Evolutionary conservation across 1,284 basidiomycete genomes (phyloP), one percentile per base, ranked within the genome.

Genomic region (Ustilago sp.): DNA sequence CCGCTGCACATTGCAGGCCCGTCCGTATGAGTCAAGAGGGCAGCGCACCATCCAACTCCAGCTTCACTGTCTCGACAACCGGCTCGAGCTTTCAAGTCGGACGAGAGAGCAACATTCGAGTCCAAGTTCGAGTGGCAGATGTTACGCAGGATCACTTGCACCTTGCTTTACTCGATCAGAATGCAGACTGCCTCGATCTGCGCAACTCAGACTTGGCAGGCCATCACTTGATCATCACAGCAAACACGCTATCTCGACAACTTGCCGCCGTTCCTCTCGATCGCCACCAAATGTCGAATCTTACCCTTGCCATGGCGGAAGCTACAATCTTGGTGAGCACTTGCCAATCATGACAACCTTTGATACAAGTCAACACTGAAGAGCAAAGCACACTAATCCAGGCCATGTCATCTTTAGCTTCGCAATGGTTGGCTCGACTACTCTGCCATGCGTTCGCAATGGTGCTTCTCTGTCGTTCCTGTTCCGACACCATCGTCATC

Each of bases 341-440:
- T 3, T 4, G 8, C 15, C 47, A 19, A 47, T 17, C 31, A 0
- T 3, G 17, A n/a, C 38, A 5, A 38, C 43, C 38, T 47, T 23
- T 1, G 2, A 28, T 4, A 12, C 3, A 8, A 28, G 50, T 9
- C 28, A 23, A 31, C 23, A 13, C 11, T 28, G 23, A 28, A 28
- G 23, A 28, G 23, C 23, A 28, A 28, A 28, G 23, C 23, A 19
- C n/a, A 45, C 43, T 45, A 45, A 45, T 45, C 19, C n/a, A 6
- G 43, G 43, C 7, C n/a, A 19, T 45, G 7, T 41, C 5, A 39
- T 35, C 12, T 12, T 41, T 31, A 69, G 67, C 62, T 69, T 31
- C 51, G 67, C 17, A n/a, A 47, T 19, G 58, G 61, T 5, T 69
- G 67, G 67, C 67, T 69, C 43, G 36, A 48, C 23, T 36, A 64